These are phyloP conservation scores for Pisolithus tinctorius DNA, from an alignment of 768 basidiomycete genomes.

Conservation along the genomic window DNA sequence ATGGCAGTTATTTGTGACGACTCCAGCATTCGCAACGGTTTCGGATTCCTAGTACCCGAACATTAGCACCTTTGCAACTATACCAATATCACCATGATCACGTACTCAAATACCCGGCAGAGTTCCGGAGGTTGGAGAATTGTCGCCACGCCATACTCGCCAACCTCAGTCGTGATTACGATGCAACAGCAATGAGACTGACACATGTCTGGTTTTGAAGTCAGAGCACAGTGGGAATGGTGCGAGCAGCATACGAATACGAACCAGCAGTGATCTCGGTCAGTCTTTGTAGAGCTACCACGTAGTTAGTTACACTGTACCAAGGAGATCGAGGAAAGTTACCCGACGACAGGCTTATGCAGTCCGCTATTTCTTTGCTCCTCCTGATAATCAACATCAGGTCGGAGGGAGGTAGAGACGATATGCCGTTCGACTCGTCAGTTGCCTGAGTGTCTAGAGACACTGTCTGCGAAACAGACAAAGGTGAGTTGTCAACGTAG, in stretches of 20 bases:
- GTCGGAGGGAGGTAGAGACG: constrained; percentile 52
- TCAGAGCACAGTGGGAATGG: not conserved
- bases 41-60: constrained; percentile 41
- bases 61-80: constrained; percentile 2
- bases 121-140: constrained; percentile 52
- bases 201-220: constrained; percentile 43
- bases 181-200: constrained; percentile 63
- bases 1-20: constrained; percentile 63
- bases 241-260: constrained; percentile 7
- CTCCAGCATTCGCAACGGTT: constrained; percentile 51
- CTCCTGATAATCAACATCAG: constrained; percentile 65
- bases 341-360: constrained; percentile 65
- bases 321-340: constrained; percentile 1
- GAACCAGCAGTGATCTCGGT: constrained; percentile 67
- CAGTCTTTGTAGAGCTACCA: constrained; percentile 52
- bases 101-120: constrained; percentile 67
- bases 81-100: constrained; percentile 3
- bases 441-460: constrained; percentile 28
- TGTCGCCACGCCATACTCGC: constrained; percentile 66
- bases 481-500: constrained; percentile 13
- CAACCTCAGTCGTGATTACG: constrained; percentile 61
- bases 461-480: constrained; percentile 27
- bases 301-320: constrained; percentile 2
- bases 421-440: constrained; percentile 47
- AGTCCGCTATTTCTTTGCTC: constrained; percentile 69